Evolutionary conservation across 441 rosid species (phyloP), one percentile per base, ranked within the genome.

Genomic region (Adansonia grandidieri): DNA sequence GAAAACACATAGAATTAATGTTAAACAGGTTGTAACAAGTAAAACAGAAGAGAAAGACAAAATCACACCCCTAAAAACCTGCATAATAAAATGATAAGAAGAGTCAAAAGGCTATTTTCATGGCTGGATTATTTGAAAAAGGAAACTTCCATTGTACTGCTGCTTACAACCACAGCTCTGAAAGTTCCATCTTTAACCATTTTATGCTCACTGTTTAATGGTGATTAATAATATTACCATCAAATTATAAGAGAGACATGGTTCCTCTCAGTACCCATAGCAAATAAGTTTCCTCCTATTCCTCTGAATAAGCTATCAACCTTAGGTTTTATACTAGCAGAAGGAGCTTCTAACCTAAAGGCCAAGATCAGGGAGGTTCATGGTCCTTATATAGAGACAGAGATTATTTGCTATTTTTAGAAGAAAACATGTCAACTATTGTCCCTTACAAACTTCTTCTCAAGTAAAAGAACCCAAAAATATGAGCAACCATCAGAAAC

Each of bases 401-500:
- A 69, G 60, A 24, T 70, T 44, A 70, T 13, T 14, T 50, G 60
- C 14, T 8, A 2, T 70, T 24, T 50, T 50, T 14, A 28, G 42
- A 66, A 66, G 37, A 70, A 28, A 50, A 50, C 19, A 70, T 24
- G 60, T 50, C 19, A 3, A 19, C 45, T 22, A 1, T 8, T 70
- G 13, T 48, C 15, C 13, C 60, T 50, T 50, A 50, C 57, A 70
- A 70, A 69, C 19, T 50, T 24, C 54, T 45, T 19, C 73, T 13
- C 42, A 48, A 24, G 60, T 48, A 70, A 50, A 70, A 50, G 14
- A 14, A 70, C 44, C 20, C 42, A 32, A 75, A 48, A 75, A 64
- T 20, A 14, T 2, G 44, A 63, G 60, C 71, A 50, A 32, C 70
- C 70, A 15, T 61, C 37, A 44, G 20, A 42, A 40, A 44, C 58